A percentile compares a stretch with the other conserved stretches of the same genome.
Conservation (phyloP, 495 filamentous ascomycete genomes). For the Venustampulla echinocandica region DNA sequence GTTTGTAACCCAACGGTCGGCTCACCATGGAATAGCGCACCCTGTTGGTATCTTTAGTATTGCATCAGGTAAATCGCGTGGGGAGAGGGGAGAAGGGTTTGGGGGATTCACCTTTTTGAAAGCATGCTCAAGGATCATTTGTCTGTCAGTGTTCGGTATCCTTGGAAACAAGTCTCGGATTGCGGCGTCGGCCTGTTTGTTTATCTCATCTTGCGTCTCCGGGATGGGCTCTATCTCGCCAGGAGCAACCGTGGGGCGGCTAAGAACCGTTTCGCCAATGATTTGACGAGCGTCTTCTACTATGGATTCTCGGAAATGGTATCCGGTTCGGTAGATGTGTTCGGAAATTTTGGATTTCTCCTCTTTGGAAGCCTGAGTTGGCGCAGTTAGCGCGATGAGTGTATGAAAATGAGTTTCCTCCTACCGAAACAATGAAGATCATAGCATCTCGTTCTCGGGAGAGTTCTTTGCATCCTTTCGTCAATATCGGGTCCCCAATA, state of each 20-base stretch:
- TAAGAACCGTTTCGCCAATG: constrained; percentile 13
- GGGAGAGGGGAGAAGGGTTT: not conserved
- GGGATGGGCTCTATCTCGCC: constrained; percentile 43
- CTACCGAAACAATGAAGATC: constrained; percentile 74
- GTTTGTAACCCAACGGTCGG: constrained; percentile 59
- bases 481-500: constrained; percentile 69
- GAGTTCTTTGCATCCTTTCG: constrained; percentile 67
- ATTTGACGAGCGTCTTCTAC: constrained; percentile 36
- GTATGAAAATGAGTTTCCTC: constrained; percentile 10
- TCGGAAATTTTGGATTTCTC: constrained; percentile 36
- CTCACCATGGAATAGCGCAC: constrained; percentile 23
- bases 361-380: constrained; percentile 15
- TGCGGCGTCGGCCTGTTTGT: constrained; percentile 61
- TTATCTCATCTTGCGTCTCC: constrained; percentile 53
- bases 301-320: constrained; percentile 53
- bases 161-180: constrained; percentile 79
- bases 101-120: constrained; percentile 63
- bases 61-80: constrained; percentile 7
- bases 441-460: constrained; percentile 58
- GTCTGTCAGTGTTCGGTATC: constrained; percentile 71
- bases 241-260: not conserved
- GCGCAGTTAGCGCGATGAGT: not conserved
- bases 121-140: constrained; percentile 67
- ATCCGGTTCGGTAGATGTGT: constrained; percentile 72
- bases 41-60: constrained; percentile 16